Conservation (phyloP, 768 basidiomycete species). For the Xanthoconium purpureum region DNA sequence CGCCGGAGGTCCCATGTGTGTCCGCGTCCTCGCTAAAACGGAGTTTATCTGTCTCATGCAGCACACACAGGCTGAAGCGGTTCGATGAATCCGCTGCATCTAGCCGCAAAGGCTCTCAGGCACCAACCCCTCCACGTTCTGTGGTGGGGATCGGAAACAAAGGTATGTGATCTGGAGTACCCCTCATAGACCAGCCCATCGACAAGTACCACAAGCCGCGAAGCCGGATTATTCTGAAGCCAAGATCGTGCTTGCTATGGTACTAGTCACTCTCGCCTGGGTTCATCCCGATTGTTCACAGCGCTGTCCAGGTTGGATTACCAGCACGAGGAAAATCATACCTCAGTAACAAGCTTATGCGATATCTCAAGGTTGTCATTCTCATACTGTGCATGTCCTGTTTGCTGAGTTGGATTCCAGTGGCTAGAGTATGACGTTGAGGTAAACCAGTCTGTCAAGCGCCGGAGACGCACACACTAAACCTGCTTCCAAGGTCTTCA, state of each 20-base stretch:
- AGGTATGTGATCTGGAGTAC: constrained; percentile 42
- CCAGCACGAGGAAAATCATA: constrained; percentile 99
- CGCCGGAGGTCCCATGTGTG: constrained; percentile 74
- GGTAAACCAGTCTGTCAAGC: constrained; percentile 37
- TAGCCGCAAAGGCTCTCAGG: constrained; percentile 68
- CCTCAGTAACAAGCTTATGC: constrained; percentile 94
- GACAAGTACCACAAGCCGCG: constrained; percentile 51
- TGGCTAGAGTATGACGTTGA: constrained; percentile 99
- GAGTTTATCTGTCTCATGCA: background rate
- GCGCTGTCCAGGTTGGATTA: constrained; percentile 70
- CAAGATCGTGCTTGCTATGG: constrained; percentile 98
- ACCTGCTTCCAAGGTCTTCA: constrained; percentile 71
- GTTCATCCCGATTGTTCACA: background rate
- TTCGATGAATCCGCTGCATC: constrained; percentile 74
- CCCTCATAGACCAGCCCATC: background rate
- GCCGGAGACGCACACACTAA: background rate
- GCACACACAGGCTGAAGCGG: constrained; percentile 58
- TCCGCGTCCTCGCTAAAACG: background rate
- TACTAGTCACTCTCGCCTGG: constrained; percentile 28
- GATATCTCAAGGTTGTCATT: constrained; percentile 79
- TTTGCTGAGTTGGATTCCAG: constrained; percentile 40
- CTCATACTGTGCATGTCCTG: background rate
- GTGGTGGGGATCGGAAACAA: constrained; percentile 89
- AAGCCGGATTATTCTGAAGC: constrained; percentile 99
- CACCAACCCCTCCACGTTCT: constrained; percentile 75